Conservation (phyloP, 257 asterid species). For the Dorcoceras hygrometricum region DNA sequence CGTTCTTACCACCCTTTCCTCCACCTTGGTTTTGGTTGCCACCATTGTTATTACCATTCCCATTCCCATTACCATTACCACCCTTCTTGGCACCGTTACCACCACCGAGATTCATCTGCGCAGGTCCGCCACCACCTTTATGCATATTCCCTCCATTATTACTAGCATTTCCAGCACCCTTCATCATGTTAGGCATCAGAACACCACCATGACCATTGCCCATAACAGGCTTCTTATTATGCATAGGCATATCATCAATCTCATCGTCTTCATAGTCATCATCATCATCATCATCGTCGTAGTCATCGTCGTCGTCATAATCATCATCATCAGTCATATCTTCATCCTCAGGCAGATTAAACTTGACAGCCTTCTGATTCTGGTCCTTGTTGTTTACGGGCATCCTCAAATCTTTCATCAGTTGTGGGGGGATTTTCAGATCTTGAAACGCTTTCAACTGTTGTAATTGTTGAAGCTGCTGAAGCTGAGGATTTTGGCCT, state of each 20-base stretch:
- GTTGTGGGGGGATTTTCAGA: constrained; percentile 53
- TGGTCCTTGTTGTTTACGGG: constrained; percentile 34
- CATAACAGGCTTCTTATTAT: constrained; percentile 47
- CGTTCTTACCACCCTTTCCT: constrained; percentile 52
- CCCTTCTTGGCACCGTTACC: constrained; percentile 43
- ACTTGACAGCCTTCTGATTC: constrained; percentile 60
- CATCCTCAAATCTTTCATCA: constrained; percentile 44
- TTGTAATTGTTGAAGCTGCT: constrained; percentile 42
- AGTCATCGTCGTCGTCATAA: constrained; percentile 34
- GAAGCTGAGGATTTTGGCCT: constrained; percentile 36
- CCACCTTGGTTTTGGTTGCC: constrained; percentile 56
- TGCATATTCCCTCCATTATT: constrained; percentile 13
- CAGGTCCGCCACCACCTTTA: background rate
- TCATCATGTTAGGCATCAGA: constrained; percentile 53
- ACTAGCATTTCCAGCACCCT: constrained; percentile 32
- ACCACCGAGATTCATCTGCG: constrained; percentile 30
- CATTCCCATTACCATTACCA: constrained; percentile 47
- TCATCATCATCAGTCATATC: constrained; percentile 40
- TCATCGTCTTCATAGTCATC: constrained; percentile 51
- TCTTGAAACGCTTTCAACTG: constrained; percentile 56
- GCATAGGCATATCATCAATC: constrained; percentile 38
- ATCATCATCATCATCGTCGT: constrained; percentile 19
- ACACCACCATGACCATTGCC: constrained; percentile 32
- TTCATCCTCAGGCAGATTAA: constrained; percentile 46
- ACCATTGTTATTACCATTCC: constrained; percentile 43